Evolutionary conservation across 441 rosid species (phyloP).

Genomic region (Sinapis alba): DNA sequence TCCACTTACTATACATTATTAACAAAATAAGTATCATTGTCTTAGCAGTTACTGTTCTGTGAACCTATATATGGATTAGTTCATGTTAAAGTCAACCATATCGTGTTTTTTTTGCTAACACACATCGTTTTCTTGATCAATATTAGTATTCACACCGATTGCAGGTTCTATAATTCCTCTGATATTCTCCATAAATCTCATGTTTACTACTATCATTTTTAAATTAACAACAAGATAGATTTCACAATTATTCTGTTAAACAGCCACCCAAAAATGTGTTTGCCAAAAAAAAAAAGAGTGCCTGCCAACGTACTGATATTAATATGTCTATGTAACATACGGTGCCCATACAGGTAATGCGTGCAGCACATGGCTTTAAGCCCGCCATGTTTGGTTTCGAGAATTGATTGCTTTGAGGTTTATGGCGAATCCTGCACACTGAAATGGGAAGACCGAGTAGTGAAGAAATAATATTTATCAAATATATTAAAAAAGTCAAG

Average conservation of each 20-base stretch:
- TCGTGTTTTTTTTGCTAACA: neutral
- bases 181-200: neutral
- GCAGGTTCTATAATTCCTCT: neutral
- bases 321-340: neutral
- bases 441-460: neutral
- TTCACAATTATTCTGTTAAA: neutral
- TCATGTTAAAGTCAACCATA: neutral
- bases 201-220: neutral
- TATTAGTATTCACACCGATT: neutral
- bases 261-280: neutral
- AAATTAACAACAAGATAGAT: neutral
- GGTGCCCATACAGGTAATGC: neutral
- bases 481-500: neutral
- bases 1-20: too few relatives aligned
- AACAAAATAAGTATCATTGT: too few relatives aligned
- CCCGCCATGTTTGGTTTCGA: neutral
- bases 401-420: neutral
- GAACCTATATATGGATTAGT: neutral
- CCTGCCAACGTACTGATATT: neutral
- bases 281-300: neutral
- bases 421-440: neutral
- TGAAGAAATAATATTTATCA: neutral
- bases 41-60: too few relatives aligned
- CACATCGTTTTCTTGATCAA: neutral
- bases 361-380: constrained; percentile 1